Evolutionary conservation across 2,329 filamentous ascomycete species (phyloP), one percentile per base, ranked within the genome.

Genomic region (Plectosphaerella plurivora): DNA sequence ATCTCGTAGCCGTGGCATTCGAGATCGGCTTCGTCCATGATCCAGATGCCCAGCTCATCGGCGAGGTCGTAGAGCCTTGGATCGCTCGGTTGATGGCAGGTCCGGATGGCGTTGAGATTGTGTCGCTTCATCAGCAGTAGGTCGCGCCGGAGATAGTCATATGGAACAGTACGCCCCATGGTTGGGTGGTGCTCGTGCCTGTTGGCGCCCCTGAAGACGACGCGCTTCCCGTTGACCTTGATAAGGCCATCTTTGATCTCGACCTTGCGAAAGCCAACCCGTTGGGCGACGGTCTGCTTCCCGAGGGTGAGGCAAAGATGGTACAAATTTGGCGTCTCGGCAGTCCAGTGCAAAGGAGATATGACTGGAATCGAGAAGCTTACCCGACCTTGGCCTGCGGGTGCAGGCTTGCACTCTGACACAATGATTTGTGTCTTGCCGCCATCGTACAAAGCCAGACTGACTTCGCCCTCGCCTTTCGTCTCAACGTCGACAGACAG

Each of bases 51-150:
- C 20, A 87, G 68, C 55, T 85, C 77, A 51, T 87, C 82, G 0
- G 81, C 76, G 1, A 87, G 69, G 28, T 84, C 80, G 54, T 84
- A 86, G 1, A 87, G 63, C 15, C 75, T 68, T 1, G 76, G 73
- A 52, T 87, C 81, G 22, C 82, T 84, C 5, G 81, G 78, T 45
- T 89, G 82, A 60, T 90, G 87, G 1, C 77, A 84, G 1, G 82
- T 86, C 1, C 87, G 80, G 10, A 90, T 76, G 2, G 85, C 82
- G 56, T 90, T 90, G 63, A 90, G 79, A 57, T 88, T 87, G 65
- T 86, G 78, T 1, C 67, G 69, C 63, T 88, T 89, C 85, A 89
- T 89, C 2, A 77, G 68, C 5, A 84, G 55, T 2, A 89, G 71
- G 54, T 89, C 86, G 1, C 73, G 67, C 48, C 77, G 72, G 60